Evolutionary conservation across 768 basidiomycete species (phyloP), one percentile per base, ranked within the genome.

Genomic region (Trametes maxima): DNA sequence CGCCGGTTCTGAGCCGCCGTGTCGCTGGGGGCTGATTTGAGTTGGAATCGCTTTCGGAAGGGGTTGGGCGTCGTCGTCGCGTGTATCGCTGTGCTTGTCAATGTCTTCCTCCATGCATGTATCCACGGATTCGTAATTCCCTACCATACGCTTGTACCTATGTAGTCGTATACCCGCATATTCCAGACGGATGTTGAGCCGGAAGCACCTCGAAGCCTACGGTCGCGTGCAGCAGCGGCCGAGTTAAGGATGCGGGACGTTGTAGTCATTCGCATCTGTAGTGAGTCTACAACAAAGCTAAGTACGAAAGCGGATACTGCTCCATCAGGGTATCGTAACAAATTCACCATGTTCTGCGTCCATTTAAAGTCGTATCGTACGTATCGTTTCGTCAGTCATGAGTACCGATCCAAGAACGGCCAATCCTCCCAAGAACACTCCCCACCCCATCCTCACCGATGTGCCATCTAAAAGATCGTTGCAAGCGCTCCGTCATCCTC

Each of bases 391-490:
- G 48, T 58, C 57, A 50, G 40, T 58, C 48, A 13, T 58, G 47
- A 42, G 35, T 19, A 49, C 16, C 53, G 19, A 17, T 54, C 28
- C 16, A 28, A 24, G 25, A 17, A 54, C 25, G 24, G 28, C 28
- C 7, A 36, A n/a, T 11, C 16, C 0, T 19, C 14, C 11, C 21
- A 21, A 12, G 2, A 19, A 24, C 3, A 5, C 2, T 10, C 36
- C 37, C 13, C 21, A n/a, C 36, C 37, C 13, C 21, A n/a, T 22
- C 22, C 22, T 12, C 33, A n/a, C 17, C 16, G 5, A 36, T 19
- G 5, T 3, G 35, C 22, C 25, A 35, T n/a, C 53, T 67, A 77
- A 65, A 77, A 77, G 37, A 77, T 76, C 19, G 76, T 76, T 19
- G 74, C 72, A 43, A 77, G 55, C 4, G 69, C 66, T 36, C 68